Evolutionary conservation across 768 basidiomycete genomes (phyloP).

Genomic region (Antrodiella citrinella): DNA sequence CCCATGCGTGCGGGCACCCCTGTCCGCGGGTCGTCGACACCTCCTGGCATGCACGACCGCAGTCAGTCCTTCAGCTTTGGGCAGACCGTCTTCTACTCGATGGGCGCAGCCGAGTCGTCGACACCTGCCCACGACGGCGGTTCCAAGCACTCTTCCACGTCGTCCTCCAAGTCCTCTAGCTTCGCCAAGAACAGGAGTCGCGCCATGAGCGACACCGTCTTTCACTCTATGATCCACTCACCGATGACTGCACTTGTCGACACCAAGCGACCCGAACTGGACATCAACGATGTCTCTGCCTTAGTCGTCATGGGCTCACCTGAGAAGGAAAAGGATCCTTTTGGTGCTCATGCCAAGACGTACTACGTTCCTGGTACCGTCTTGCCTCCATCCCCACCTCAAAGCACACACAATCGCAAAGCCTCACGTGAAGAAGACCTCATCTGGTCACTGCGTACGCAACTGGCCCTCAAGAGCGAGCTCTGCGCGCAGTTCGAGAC

Average conservation of each 20-base stretch:
- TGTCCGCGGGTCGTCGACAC: slow-evolving; percentile 25
- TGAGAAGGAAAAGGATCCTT: slow-evolving; percentile 55
- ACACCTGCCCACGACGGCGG: slow-evolving; percentile 4
- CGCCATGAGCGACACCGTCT: slow-evolving; percentile 56
- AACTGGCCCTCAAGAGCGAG: slow-evolving; percentile 68
- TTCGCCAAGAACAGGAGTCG: slow-evolving; percentile 34
- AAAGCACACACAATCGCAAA: slow-evolving; percentile 40
- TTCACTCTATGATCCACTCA: slow-evolving; percentile 47
- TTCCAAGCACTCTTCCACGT: slow-evolving; percentile 2
- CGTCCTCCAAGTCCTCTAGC: slow-evolving; percentile 22
- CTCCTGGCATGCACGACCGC: slow-evolving; percentile 30
- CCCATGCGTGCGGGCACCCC: slow-evolving; percentile 24
- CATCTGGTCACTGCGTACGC: slow-evolving; percentile 67
- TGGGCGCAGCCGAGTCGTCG: slow-evolving; percentile 16
- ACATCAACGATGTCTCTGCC: slow-evolving; percentile 48
- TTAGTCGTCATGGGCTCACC: slow-evolving; percentile 33
- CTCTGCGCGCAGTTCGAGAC: slow-evolving; percentile 69
- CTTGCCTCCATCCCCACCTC: slow-evolving; percentile 54
- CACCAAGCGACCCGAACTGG: slow-evolving; percentile 40
- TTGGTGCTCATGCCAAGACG: slow-evolving; percentile 62
- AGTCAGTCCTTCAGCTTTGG: slow-evolving; percentile 66
- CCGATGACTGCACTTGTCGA: slow-evolving; percentile 11
- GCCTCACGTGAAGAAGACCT: slow-evolving; percentile 65
- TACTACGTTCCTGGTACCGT: slow-evolving; percentile 73
- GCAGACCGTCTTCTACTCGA: slow-evolving; percentile 53